Evolutionary conservation across 2,329 filamentous ascomycete species (phyloP).

Genomic region (Torrubiella hemipterigena): DNA sequence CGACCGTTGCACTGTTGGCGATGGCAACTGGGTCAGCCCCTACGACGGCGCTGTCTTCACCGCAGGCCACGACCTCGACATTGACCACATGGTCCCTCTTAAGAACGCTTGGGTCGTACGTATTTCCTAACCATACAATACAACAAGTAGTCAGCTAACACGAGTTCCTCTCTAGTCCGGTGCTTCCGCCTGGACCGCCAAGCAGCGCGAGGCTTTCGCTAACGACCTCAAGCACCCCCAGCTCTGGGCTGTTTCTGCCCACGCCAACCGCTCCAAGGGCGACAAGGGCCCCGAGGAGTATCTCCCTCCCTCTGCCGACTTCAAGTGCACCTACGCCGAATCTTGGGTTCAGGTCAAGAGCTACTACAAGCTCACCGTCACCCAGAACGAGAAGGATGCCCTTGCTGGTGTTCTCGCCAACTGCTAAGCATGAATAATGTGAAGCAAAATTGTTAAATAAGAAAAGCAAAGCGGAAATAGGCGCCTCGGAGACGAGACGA

Average conservation of each 20-base stretch:
- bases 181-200: slow-evolving; percentile 59
- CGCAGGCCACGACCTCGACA: slow-evolving; percentile 57
- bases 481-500: too few relatives aligned
- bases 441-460: too few relatives aligned
- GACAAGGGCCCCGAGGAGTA: slow-evolving; percentile 63
- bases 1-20: slow-evolving; percentile 48
- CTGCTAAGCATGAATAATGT: too few relatives aligned
- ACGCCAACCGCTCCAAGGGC: slow-evolving; percentile 63
- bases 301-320: slow-evolving; percentile 58
- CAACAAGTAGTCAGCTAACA: too few relatives aligned
- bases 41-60: slow-evolving; percentile 67
- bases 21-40: slow-evolving; percentile 57
- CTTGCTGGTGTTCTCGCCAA: slow-evolving; percentile 52
- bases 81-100: slow-evolving; percentile 74
- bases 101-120: slow-evolving; percentile 66
- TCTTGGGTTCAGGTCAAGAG: slow-evolving; percentile 49
- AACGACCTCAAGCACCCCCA: slow-evolving; percentile 69
- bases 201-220: slow-evolving; percentile 55
- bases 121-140: too few relatives aligned
- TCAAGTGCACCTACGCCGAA: slow-evolving; percentile 68
- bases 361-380: neutral
- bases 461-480: too few relatives aligned
- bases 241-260: slow-evolving; percentile 67
- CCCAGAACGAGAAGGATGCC: slow-evolving; percentile 57
- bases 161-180: too few relatives aligned